These are phyloP conservation scores for Salix exigua DNA, from an alignment of 345 rosid genomes.

Conservation along the genomic window DNA sequence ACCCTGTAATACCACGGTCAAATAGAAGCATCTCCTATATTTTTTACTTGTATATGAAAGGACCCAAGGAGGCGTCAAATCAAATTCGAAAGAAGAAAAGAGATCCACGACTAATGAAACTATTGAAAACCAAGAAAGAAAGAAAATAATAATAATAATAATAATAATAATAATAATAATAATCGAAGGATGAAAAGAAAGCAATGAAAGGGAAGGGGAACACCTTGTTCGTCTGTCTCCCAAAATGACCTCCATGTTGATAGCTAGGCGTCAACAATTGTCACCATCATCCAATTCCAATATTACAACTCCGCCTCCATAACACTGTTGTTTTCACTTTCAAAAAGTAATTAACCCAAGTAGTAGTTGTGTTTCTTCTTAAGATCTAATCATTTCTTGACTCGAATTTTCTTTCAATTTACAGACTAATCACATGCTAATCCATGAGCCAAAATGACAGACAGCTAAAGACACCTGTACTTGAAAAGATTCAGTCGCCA, in stretches of 20 bases:
- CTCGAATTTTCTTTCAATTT: slow-evolving; percentile 18
- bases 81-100: slow-evolving; percentile 4
- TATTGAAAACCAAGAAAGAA: not conserved
- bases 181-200: slow-evolving; percentile 6
- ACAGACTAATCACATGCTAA: slow-evolving; percentile 45
- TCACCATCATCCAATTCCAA: slow-evolving; percentile 12
- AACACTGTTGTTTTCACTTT: slow-evolving; percentile 6
- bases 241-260: slow-evolving; percentile 28
- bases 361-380: not conserved
- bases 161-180: not conserved
- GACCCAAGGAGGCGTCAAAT: slow-evolving; percentile 10
- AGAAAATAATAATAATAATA: not conserved
- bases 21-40: not conserved
- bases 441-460: slow-evolving; percentile 16
- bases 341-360: not conserved
- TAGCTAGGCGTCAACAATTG: slow-evolving; percentile 10
- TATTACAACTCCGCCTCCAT: not conserved
- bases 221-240: slow-evolving; percentile 42
- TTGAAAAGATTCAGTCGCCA: slow-evolving; percentile 24
- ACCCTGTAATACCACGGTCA: slow-evolving; percentile 4
- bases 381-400: slow-evolving; percentile 21
- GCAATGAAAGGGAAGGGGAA: slow-evolving; percentile 7
- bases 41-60: not conserved
- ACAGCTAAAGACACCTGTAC: slow-evolving; percentile 47
- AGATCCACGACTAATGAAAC: slow-evolving; percentile 18